Conservation (phyloP, 148 eudicot genomes). For the Cornus controversa region DNA sequence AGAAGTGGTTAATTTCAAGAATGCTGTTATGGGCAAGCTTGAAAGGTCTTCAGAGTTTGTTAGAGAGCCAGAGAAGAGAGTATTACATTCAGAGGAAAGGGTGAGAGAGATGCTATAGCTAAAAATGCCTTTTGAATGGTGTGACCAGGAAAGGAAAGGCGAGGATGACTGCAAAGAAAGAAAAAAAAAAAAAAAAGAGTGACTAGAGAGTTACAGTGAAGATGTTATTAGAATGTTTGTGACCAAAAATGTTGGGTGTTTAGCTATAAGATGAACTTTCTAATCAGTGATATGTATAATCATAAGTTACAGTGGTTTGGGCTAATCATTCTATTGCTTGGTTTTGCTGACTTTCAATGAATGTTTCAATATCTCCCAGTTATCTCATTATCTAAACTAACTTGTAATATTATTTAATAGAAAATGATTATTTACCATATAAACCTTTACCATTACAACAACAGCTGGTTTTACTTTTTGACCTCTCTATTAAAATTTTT, state of each 20-base stretch:
- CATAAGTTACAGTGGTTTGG: neutral
- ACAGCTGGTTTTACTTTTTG: too few relatives aligned
- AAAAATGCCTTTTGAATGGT: neutral
- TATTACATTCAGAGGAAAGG: neutral
- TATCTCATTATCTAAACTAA: too few relatives aligned
- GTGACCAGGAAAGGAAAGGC: neutral
- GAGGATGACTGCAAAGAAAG: neutral
- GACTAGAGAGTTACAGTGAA: neutral
- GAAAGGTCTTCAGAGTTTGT: slow-evolving; percentile 41
- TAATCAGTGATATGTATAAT: slow-evolving; percentile 6
- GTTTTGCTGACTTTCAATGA: neutral
- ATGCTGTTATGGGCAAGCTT: slow-evolving; percentile 73
- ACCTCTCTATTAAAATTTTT: too few relatives aligned
- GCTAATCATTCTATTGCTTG: neutral
- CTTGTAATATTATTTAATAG: neutral
- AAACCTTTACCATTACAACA: too few relatives aligned
- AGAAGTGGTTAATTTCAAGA: slow-evolving; percentile 65
- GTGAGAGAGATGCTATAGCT: neutral
- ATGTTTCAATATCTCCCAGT: neutral
- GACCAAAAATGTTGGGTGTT: neutral
- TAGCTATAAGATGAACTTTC: neutral
- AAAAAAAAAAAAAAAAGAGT: neutral
- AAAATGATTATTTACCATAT: too few relatives aligned
- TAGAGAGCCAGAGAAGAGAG: slow-evolving; percentile 7
- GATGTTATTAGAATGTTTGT: slow-evolving; percentile 7